phyloP scores from a whole-genome alignment of 2,329 filamentous ascomycete genomes.

The Pyricularia sp. region DNA sequence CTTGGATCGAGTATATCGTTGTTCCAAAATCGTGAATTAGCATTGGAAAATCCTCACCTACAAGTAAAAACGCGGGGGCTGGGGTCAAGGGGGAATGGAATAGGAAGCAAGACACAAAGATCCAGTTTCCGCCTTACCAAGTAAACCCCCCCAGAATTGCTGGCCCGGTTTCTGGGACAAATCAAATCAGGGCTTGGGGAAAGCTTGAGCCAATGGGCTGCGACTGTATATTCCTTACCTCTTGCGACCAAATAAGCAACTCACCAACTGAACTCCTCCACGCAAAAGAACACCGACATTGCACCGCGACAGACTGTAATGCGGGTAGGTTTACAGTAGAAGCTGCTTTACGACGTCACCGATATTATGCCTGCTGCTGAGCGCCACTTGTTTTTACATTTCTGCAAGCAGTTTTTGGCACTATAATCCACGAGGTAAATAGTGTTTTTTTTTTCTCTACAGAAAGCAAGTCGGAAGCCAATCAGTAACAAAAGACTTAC shows the following conservation, averaged over 20 bases:
- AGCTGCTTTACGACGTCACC: neutral
- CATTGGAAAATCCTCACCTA: neutral
- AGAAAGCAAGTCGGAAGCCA: neutral
- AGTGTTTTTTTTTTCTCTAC: too few relatives aligned
- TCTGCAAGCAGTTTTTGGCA: too few relatives aligned
- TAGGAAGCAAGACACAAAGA: neutral
- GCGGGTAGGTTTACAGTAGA: neutral
- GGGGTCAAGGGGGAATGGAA: neutral
- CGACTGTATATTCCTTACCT: neutral
- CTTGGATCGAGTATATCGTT: neutral
- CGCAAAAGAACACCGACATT: neutral
- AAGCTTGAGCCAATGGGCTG: neutral
- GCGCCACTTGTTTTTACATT: too few relatives aligned
- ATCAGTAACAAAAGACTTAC: neutral
- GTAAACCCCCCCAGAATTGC: neutral
- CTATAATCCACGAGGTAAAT: too few relatives aligned
- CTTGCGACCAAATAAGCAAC: too few relatives aligned
- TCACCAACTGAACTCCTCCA: too few relatives aligned
- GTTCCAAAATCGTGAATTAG: neutral
- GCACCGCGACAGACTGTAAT: neutral
- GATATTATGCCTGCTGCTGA: too few relatives aligned
- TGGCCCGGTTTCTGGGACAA: neutral
- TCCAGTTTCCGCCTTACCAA: neutral
- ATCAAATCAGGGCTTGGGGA: neutral
- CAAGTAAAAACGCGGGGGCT: neutral